Percentiles rank a stretch among this genome's conserved stretches.
Evolutionary conservation across 352 stramenopile genomes (phyloP).

Genomic region (Globisporangium orthogonon): DNA sequence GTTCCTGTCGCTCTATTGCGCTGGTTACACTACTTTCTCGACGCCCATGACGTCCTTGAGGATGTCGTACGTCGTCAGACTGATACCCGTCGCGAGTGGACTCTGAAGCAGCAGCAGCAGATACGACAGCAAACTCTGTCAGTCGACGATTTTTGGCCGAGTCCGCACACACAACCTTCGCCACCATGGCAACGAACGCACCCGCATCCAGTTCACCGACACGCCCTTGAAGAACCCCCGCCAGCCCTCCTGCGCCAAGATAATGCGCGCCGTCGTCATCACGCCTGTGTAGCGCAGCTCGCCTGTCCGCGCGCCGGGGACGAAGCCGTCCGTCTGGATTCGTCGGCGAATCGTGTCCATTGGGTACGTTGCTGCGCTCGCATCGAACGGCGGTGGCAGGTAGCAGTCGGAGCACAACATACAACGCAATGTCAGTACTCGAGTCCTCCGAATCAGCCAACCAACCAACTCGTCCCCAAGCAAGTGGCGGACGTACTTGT

Average conservation of each 20-base stretch:
- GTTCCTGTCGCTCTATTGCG: constrained; percentile 28
- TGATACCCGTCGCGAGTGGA: constrained; percentile 80
- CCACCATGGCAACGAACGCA: constrained; percentile 22
- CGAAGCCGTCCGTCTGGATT: constrained; percentile 81
- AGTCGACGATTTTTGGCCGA: no score
- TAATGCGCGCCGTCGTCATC: constrained; percentile 55
- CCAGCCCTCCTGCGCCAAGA: constrained; percentile 70
- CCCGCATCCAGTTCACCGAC: constrained; percentile 82
- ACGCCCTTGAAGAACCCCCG: constrained; percentile 83
- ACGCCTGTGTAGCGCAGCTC: constrained; percentile 67
- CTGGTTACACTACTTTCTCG: constrained; percentile 39
- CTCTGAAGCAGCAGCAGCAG: constrained; percentile 30
- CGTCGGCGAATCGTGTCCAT: constrained; percentile 81
- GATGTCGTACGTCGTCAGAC: constrained; percentile 82
- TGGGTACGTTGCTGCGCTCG: constrained; percentile 60
- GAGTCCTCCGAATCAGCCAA: background rate
- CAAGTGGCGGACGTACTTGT: constrained; percentile 38
- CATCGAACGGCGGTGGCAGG: background rate
- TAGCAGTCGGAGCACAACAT: constrained; percentile 2
- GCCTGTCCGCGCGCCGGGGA: constrained; percentile 26
- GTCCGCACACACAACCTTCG: no score
- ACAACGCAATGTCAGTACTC: constrained; percentile 1
- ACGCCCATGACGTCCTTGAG: constrained; percentile 82
- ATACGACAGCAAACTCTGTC: background rate
- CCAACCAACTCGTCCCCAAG: background rate